Evolutionary conservation across 768 basidiomycete genomes (phyloP), one percentile per base, ranked within the genome.

Genomic region (Suillus lakei): DNA sequence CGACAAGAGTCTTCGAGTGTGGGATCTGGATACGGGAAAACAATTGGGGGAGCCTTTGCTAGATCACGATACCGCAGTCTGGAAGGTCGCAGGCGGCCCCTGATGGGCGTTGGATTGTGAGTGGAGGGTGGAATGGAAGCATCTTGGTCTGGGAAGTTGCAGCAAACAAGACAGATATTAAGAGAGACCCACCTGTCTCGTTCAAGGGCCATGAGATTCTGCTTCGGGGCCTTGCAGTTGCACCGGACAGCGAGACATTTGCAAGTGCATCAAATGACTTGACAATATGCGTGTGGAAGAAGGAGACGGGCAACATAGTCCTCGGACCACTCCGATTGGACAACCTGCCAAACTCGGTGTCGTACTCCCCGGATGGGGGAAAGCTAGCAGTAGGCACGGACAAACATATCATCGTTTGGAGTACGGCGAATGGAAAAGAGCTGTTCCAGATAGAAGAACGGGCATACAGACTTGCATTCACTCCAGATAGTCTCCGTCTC

Each of bases 71-170:
- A 65, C 61, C 51, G 30, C 15, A 16, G 64, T 73, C 55, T 79
- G 78, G 8, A 76, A 72, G 50, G 80, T 84, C 64, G 68, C 75
- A 67, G 76, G 76, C 82, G 39, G 71, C 72, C 26, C 41, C 63
- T 0, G 62, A 72, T 54, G 71, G 69, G 21, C 12, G 55, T 23
- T 54, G 44, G 34, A 50, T 73, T 18, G 63, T 64, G 56, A 63
- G 67, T 26, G 66, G 58, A 38, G 59, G 64, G 5, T 13, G 4
- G 10, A 69, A 73, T 12, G 32, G 44, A 10, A 66, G 65, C 26
- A 46, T 69, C n/a, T 2, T 34, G 2, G 34, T 59, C 34, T 59
- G 58, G 58, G 41, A 59, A 21, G 34, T 41, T 41, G 21, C 1
- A 36, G 23, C 58, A 38, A 41, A 26, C 15, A 26, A 28, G 38